These are phyloP conservation scores for Lathyrus sativus DNA, from an alignment of 306 rosid species.

Conservation along the genomic window DNA sequence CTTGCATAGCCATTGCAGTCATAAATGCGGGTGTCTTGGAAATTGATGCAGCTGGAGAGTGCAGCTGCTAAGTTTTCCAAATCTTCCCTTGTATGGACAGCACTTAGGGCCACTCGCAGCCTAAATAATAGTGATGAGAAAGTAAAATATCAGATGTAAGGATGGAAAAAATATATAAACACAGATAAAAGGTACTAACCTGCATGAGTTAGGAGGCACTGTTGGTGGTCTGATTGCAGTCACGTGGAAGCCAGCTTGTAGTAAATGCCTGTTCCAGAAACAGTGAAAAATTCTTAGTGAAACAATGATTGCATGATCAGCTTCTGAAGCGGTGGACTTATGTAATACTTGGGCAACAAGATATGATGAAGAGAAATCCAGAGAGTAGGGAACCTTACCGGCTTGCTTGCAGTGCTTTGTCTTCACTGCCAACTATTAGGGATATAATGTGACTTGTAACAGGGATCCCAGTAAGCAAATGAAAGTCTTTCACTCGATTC, in stretches of 20 bases:
- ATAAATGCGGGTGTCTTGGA: slow-evolving; percentile 59
- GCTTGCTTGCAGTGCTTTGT: slow-evolving; percentile 85
- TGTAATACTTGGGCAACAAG: neutral
- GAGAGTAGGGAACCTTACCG: slow-evolving; percentile 46
- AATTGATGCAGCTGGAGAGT: slow-evolving; percentile 64
- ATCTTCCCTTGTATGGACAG: slow-evolving; percentile 79
- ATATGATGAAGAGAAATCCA: slow-evolving; percentile 4
- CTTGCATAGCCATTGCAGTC: slow-evolving; percentile 57
- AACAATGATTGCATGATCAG: slow-evolving; percentile 24
- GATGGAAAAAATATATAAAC: neutral
- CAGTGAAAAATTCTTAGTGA: slow-evolving; percentile 28
- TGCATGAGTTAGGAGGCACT: slow-evolving; percentile 96
- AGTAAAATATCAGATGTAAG: slow-evolving; percentile 1
- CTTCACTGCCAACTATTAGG: slow-evolving; percentile 83
- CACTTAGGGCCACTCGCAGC: slow-evolving; percentile 76
- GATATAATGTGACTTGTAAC: slow-evolving; percentile 88
- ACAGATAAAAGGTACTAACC: slow-evolving; percentile 49
- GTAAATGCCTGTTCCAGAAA: slow-evolving; percentile 62
- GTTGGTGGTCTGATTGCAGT: slow-evolving; percentile 97
- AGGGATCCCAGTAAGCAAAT: slow-evolving; percentile 75
- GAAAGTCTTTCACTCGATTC: slow-evolving; percentile 79
- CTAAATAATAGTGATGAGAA: slow-evolving; percentile 40
- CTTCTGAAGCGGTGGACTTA: neutral
- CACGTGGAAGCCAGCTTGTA: slow-evolving; percentile 92
- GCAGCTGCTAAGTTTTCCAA: slow-evolving; percentile 68